Conservation (phyloP, 352 stramenopile species). For the Globisporangium apiculatum region DNA sequence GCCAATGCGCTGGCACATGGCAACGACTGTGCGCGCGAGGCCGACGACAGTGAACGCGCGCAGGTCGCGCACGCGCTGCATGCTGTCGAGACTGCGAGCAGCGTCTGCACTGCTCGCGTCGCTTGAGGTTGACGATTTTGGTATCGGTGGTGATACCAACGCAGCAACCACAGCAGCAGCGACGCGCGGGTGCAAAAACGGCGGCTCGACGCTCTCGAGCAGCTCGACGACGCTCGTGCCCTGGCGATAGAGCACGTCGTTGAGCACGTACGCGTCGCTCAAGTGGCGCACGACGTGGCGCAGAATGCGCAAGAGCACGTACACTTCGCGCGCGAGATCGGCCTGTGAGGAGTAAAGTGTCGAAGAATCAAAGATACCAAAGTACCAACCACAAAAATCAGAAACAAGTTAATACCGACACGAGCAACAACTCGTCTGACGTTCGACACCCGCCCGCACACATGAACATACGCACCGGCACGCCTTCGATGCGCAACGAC, state of each 20-base stretch:
- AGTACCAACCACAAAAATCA: conserved; percentile 4
- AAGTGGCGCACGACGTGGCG: conserved; percentile 52
- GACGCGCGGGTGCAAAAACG: conserved; percentile 64
- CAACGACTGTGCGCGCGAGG: conserved; percentile 50
- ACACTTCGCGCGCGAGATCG: conserved; percentile 63
- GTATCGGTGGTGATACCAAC: background rate
- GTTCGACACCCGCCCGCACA: too few species aligned
- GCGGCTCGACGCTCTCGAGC: conserved; percentile 43
- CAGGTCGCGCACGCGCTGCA: conserved; percentile 43
- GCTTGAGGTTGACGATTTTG: too few species aligned
- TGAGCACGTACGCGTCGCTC: conserved; percentile 35
- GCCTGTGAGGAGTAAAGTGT: conserved; percentile 20
- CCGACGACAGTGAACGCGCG: conserved; percentile 63
- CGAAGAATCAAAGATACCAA: too few species aligned
- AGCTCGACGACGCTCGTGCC: conserved; percentile 39
- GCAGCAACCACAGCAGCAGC: conserved; percentile 34
- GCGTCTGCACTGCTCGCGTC: conserved; percentile 24
- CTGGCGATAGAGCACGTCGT: conserved; percentile 40
- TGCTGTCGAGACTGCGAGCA: conserved; percentile 33
- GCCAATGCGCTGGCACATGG: conserved; percentile 56
- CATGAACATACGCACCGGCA: conserved; percentile 67
- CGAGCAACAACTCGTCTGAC: background rate
- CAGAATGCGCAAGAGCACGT: conserved; percentile 59
- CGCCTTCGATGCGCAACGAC: conserved; percentile 50
- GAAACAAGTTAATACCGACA: conserved; percentile 1